Evolutionary conservation across 495 filamentous ascomycete species (phyloP).

Genomic region (Talaromyces ruber): DNA sequence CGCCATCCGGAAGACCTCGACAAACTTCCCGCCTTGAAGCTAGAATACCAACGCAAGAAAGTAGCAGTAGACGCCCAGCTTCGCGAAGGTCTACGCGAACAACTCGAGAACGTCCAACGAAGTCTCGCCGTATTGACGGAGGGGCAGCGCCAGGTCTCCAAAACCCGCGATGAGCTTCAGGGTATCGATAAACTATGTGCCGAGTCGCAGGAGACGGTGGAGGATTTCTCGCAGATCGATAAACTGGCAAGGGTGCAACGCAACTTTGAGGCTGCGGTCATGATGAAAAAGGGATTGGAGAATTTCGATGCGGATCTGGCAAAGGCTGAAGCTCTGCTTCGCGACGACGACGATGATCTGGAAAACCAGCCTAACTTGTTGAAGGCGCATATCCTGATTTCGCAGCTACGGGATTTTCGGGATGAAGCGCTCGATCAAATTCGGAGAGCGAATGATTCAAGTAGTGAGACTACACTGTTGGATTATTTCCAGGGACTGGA

Average conservation of each 20-base stretch:
- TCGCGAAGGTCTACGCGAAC: slow-evolving; percentile 74
- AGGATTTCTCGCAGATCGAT: slow-evolving; percentile 96
- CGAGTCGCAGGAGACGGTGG: slow-evolving; percentile 91
- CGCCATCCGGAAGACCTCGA: slow-evolving; percentile 80
- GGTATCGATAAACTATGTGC: slow-evolving; percentile 97
- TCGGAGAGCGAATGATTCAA: slow-evolving; percentile 59
- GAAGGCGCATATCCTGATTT: slow-evolving; percentile 81
- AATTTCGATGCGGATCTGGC: slow-evolving; percentile 69
- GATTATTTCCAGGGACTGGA: slow-evolving; percentile 87
- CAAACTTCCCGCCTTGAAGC: slow-evolving; percentile 82
- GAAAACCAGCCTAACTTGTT: slow-evolving; percentile 92
- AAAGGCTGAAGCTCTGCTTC: slow-evolving; percentile 64
- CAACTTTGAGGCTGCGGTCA: slow-evolving; percentile 85
- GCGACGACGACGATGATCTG: slow-evolving; percentile 71
- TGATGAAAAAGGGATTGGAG: slow-evolving; percentile 84
- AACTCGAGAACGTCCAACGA: slow-evolving; percentile 83
- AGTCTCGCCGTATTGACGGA: slow-evolving; percentile 82
- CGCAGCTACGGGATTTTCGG: slow-evolving; percentile 81
- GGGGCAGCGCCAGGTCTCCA: slow-evolving; percentile 76
- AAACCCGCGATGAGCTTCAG: slow-evolving; percentile 95
- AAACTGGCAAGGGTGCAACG: slow-evolving; percentile 85
- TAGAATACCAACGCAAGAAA: slow-evolving; percentile 94
- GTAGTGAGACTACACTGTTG: slow-evolving; percentile 68
- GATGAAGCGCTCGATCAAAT: slow-evolving; percentile 97
- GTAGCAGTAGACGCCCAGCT: slow-evolving; percentile 81